phyloP scores from a whole-genome alignment of 805 yeast genomes.

The Starmerella etchellsii region DNA sequence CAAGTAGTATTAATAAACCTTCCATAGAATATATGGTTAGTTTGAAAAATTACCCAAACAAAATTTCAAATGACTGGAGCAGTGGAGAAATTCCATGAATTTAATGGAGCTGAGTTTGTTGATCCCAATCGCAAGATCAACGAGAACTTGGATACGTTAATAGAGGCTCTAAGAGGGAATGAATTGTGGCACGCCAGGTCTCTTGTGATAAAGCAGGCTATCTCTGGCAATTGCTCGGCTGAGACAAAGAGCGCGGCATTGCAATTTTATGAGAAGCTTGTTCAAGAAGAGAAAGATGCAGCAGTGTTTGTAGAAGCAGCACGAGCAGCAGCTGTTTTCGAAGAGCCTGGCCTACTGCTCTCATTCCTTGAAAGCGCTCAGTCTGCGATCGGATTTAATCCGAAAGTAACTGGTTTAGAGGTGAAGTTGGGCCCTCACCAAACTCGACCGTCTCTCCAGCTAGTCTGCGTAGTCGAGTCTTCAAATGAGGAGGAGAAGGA shows the following conservation, averaged over 20 bases:
- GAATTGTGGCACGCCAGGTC: not conserved
- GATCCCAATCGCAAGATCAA: not conserved
- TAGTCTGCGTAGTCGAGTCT: constrained; percentile 2
- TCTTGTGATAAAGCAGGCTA: not conserved
- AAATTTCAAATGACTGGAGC: too few species aligned
- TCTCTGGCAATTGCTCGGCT: not conserved
- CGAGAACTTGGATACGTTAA: not conserved
- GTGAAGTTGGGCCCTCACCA: constrained; percentile 8
- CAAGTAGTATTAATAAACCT: too few species aligned
- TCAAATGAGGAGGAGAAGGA: not conserved
- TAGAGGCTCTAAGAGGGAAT: not conserved
- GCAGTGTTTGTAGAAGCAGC: constrained; percentile 51
- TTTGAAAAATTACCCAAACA: too few species aligned
- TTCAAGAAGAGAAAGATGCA: constrained; percentile 25
- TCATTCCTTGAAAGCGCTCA: constrained; percentile 18
- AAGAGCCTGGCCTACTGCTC: constrained; percentile 23
- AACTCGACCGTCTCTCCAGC: not conserved
- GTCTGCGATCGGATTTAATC: not conserved
- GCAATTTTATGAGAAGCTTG: constrained; percentile 17
- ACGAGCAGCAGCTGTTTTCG: constrained; percentile 31
- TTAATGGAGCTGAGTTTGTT: not conserved
- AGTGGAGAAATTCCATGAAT: not conserved
- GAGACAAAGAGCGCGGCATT: not conserved
- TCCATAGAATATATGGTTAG: too few species aligned
- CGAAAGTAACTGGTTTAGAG: constrained; percentile 2